phyloP scores from a whole-genome alignment of 2,329 filamentous ascomycete species.

The Claviceps maximensis region DNA sequence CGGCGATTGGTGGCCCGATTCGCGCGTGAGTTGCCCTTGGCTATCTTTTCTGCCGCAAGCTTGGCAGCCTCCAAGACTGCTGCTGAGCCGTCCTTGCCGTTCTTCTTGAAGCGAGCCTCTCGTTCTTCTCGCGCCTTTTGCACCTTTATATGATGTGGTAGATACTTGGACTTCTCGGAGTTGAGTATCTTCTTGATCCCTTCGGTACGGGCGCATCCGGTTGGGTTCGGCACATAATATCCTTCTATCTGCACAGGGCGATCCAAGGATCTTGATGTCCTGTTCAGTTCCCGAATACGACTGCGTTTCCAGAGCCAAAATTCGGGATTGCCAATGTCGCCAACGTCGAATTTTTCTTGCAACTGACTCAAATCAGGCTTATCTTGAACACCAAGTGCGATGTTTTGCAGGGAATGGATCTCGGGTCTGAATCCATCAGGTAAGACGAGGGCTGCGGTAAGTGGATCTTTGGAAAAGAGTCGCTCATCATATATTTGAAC shows the following conservation, averaged over 20 bases:
- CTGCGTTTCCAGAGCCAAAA: conserved; percentile 46
- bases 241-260: conserved; percentile 38
- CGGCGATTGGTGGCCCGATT: conserved; percentile 94
- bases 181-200: conserved; percentile 92
- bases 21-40: conserved; percentile 81
- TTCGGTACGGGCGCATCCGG: conserved; percentile 82
- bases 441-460: conserved; percentile 30
- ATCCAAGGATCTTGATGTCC: conserved; percentile 14
- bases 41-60: conserved; percentile 65
- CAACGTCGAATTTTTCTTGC: conserved; percentile 31
- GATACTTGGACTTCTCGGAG: conserved; percentile 93
- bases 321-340: conserved; percentile 34
- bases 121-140: conserved; percentile 83
- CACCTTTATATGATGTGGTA: conserved; percentile 94
- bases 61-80: conserved; percentile 58
- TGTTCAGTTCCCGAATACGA: conserved; percentile 42
- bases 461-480: conserved; percentile 35
- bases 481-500: conserved; percentile 39
- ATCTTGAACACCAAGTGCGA: conserved; percentile 32
- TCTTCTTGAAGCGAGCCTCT: conserved; percentile 59
- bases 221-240: conserved; percentile 73
- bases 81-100: conserved; percentile 49
- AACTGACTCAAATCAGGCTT: conserved; percentile 36
- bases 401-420: conserved; percentile 28
- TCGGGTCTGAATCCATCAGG: conserved; percentile 32